A percentile compares a stretch with the other conserved stretches of the same genome.
These are phyloP conservation scores for Lentinus tigrinus DNA, from an alignment of 768 basidiomycete species.

Conservation along the genomic window DNA sequence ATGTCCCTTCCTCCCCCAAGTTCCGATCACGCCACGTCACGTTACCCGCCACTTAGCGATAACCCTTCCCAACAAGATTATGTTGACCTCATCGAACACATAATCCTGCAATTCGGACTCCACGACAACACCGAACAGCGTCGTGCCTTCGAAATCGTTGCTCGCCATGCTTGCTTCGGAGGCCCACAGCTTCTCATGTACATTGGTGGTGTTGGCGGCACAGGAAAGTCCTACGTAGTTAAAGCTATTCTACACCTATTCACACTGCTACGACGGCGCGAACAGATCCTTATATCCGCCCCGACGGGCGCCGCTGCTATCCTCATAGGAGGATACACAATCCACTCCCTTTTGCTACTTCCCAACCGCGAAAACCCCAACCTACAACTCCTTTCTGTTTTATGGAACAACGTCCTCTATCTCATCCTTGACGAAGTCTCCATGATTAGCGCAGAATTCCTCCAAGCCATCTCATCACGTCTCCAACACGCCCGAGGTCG, in stretches of 20 bases:
- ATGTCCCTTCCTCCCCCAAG: too few relatives aligned
- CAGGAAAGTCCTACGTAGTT: conserved; percentile 31
- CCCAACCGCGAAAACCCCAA: conserved; percentile 2
- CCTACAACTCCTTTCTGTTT: background rate
- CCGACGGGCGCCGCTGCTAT: conserved; percentile 32
- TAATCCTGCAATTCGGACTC: too few relatives aligned
- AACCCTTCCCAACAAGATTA: too few relatives aligned
- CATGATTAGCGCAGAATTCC: conserved; percentile 21
- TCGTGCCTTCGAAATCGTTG: conserved; percentile 14
- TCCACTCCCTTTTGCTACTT: conserved; percentile 28
- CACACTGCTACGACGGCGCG: background rate
- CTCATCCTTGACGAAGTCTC: conserved; percentile 25
- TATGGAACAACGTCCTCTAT: conserved; percentile 20
- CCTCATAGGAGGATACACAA: conserved; percentile 28
- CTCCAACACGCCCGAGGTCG: conserved; percentile 22
- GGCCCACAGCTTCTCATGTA: conserved; percentile 26
- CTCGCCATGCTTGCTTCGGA: background rate
- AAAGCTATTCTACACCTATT: conserved; percentile 23
- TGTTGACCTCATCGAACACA: too few relatives aligned
- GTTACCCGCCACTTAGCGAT: too few relatives aligned
- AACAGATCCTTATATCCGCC: conserved; percentile 22
- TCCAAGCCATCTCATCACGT: conserved; percentile 22
- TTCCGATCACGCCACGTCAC: too few relatives aligned
- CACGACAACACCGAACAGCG: too few relatives aligned
- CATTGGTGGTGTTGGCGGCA: conserved; percentile 30